Conservation (phyloP, 2,329 filamentous ascomycete species). For the Aspergillus ochraceus region DNA sequence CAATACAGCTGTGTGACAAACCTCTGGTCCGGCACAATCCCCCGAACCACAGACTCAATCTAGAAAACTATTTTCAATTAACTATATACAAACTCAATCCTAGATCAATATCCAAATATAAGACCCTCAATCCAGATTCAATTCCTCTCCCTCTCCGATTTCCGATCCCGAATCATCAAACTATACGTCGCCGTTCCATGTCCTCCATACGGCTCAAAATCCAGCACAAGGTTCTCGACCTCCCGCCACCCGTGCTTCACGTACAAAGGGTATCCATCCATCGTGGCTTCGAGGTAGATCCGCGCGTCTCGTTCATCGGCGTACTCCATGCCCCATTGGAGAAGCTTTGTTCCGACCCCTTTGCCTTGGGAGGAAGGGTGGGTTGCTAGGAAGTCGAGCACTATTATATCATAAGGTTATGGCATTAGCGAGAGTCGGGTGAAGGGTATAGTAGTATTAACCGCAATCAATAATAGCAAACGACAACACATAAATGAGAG, state of each 20-base stretch:
- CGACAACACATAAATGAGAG: not conserved
- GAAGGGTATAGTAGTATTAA: no score
- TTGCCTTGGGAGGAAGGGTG: conserved; percentile 11
- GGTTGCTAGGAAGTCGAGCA: conserved; percentile 18
- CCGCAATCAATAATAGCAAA: not conserved
- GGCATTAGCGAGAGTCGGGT: no score
- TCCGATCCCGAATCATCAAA: conserved; percentile 6
- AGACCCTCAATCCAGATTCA: not conserved
- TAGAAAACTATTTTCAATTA: no score
- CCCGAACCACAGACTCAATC: no score
- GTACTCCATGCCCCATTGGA: conserved; percentile 48
- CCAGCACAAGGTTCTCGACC: conserved; percentile 38
- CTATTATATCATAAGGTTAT: no score
- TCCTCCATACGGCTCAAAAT: conserved; percentile 30
- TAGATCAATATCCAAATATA: no score
- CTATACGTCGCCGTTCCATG: conserved; percentile 6
- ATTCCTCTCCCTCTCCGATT: not conserved
- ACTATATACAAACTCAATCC: no score
- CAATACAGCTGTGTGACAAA: no score
- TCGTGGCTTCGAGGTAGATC: conserved; percentile 54
- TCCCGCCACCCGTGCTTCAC: conserved; percentile 49
- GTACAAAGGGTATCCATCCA: conserved; percentile 50
- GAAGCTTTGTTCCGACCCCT: conserved; percentile 14
- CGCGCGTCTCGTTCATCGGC: conserved; percentile 48
- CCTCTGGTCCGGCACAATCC: no score